A percentile compares a stretch with the other conserved stretches of the same genome.
These are phyloP conservation scores for Dentipellis sp. DNA, from an alignment of 768 basidiomycete genomes.

Conservation along the genomic window DNA sequence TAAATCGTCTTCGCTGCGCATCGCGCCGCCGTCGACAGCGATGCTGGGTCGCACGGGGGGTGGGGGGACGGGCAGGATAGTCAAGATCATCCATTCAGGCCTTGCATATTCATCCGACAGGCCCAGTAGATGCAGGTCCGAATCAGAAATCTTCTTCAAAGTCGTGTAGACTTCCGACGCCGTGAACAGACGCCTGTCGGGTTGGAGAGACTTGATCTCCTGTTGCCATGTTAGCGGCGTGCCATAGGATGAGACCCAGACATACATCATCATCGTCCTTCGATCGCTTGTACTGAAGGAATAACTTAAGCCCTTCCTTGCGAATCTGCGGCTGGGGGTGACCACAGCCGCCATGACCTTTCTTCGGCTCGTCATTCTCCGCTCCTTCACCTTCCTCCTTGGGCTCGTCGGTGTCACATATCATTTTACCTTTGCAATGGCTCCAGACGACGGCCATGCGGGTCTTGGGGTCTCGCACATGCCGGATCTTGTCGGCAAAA, in stretches of 20 bases:
- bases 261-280: conserved; percentile 79
- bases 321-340: conserved; percentile 82
- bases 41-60: conserved; percentile 98
- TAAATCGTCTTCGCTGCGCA: conserved; percentile 96
- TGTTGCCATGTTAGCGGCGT: conserved; percentile 22
- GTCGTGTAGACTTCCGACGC: conserved; percentile 87
- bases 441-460: conserved; percentile 83
- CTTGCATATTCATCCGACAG: conserved; percentile 93
- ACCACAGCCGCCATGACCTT: conserved; percentile 96
- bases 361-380: conserved; percentile 66
- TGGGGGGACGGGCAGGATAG: conserved; percentile 94
- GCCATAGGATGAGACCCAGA: not conserved
- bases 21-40: conserved; percentile 91
- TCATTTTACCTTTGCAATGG: conserved; percentile 81
- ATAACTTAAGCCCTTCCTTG: conserved; percentile 93
- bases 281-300: conserved; percentile 89
- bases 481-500: conserved; percentile 82
- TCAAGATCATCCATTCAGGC: conserved; percentile 99
- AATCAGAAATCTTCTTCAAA: conserved; percentile 92
- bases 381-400: conserved; percentile 76
- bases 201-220: conserved; percentile 75
- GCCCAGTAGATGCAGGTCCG: conserved; percentile 82
- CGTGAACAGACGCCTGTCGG: conserved; percentile 74
- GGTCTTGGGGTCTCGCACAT: conserved; percentile 76
- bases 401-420: conserved; percentile 83